phyloP scores from a whole-genome alignment of 306 rosid species.

The Trifolium dubium region DNA sequence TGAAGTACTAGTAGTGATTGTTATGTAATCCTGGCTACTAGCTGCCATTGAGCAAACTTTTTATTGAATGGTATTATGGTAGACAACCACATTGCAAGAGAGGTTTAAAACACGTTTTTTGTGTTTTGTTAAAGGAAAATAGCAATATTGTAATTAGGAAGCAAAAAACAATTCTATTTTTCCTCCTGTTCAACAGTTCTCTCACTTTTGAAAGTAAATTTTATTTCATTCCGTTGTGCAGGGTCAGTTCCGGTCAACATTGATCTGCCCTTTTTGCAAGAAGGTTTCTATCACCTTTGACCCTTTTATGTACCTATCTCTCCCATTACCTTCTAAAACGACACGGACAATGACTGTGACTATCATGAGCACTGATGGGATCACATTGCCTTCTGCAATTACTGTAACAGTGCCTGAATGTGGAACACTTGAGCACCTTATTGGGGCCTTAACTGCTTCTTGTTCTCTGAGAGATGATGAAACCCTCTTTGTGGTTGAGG shows the following conservation, averaged over 20 bases:
- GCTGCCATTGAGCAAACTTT: constrained; percentile 25
- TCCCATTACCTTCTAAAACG: constrained; percentile 80
- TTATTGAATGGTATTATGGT: constrained; percentile 16
- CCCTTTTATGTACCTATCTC: constrained; percentile 87
- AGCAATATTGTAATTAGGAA: constrained; percentile 12
- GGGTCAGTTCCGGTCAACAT: constrained; percentile 86
- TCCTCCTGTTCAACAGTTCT: constrained; percentile 15
- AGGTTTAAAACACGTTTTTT: constrained; percentile 16
- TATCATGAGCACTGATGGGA: constrained; percentile 66
- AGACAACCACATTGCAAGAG: constrained; percentile 21
- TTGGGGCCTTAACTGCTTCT: constrained; percentile 56
- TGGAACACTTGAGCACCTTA: constrained; percentile 69
- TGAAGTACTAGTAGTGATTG: constrained; percentile 29
- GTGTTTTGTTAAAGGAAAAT: constrained; percentile 1
- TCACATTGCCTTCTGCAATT: constrained; percentile 52
- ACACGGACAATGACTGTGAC: constrained; percentile 76
- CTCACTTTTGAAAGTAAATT: constrained; percentile 21
- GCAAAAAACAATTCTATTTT: constrained; percentile 8
- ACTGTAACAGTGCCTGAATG: constrained; percentile 61
- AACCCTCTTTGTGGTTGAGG: constrained; percentile 81
- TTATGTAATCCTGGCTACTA: constrained; percentile 16
- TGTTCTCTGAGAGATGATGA: constrained; percentile 77
- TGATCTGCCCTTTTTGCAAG: constrained; percentile 80
- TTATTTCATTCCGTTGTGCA: constrained; percentile 42
- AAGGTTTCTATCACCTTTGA: constrained; percentile 85